A percentile compares a stretch with the other conserved stretches of the same genome.
Conservation (phyloP, 2,329 filamentous ascomycete species). For the Trichoderma polysporum region DNA sequence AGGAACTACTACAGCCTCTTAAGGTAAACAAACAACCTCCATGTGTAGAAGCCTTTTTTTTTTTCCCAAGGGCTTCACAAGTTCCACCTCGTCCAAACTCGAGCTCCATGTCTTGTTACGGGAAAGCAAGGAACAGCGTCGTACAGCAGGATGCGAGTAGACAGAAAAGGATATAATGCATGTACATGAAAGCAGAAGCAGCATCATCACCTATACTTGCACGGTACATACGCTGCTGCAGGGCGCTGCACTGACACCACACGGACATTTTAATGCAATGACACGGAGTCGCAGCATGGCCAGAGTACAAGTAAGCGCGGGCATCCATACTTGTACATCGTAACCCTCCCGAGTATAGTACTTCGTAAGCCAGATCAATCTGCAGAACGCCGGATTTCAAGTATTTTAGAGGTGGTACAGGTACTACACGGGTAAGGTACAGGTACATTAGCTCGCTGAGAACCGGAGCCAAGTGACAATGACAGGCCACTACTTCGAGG, state of each 20-base stretch:
- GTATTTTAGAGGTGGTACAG: no score
- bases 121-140: neutral
- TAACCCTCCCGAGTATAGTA: neutral
- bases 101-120: neutral
- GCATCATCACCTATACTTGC: neutral
- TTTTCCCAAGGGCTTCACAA: neutral
- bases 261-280: conserved; percentile 4
- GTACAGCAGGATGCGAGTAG: neutral
- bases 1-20: no score
- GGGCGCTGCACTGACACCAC: conserved; percentile 5
- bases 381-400: neutral
- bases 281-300: neutral
- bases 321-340: neutral
- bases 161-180: neutral
- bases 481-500: no score
- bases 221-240: neutral
- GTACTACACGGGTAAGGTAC: neutral
- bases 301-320: neutral
- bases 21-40: neutral
- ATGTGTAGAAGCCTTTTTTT: neutral
- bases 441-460: no score
- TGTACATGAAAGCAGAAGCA: neutral
- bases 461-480: neutral
- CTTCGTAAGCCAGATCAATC: neutral
- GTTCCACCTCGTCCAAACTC: neutral